These are phyloP conservation scores for Blastobotrys malaysiensis DNA, from an alignment of 1,139 yeast species.

Conservation along the genomic window DNA sequence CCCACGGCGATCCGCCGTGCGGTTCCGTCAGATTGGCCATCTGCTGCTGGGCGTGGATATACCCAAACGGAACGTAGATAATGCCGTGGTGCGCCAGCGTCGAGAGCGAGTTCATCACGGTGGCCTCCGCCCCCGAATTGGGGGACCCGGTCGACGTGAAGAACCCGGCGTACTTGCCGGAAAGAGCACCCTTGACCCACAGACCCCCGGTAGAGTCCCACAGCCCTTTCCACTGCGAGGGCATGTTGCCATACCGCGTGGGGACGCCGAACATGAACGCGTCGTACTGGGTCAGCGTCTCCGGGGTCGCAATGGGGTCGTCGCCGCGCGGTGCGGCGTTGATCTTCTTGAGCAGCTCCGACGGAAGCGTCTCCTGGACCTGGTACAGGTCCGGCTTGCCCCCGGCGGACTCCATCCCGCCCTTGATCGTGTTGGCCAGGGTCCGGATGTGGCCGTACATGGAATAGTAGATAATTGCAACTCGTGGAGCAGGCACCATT, in stretches of 20 bases:
- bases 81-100: constrained; percentile 58
- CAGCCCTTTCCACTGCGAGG: constrained; percentile 59
- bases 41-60: constrained; percentile 47
- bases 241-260: constrained; percentile 57
- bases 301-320: constrained; percentile 48
- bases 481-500: constrained; percentile 31
- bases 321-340: constrained; percentile 48
- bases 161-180: constrained; percentile 54
- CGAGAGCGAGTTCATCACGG: constrained; percentile 47
- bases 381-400: constrained; percentile 55
- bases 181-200: constrained; percentile 53
- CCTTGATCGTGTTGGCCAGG: constrained; percentile 51
- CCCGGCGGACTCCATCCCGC: constrained; percentile 56
- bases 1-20: constrained; percentile 75
- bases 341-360: constrained; percentile 43
- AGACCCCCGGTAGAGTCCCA: constrained; percentile 58
- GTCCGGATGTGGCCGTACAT: constrained; percentile 56
- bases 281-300: constrained; percentile 49
- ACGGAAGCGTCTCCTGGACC: constrained; percentile 54
- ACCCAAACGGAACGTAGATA: constrained; percentile 57
- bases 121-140: constrained; percentile 64
- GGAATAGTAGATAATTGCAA: constrained; percentile 50
- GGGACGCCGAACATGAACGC: constrained; percentile 62
- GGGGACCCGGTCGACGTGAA: constrained; percentile 54
- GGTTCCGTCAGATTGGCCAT: constrained; percentile 51